Conservation (phyloP, 768 basidiomycete species). For the Hericium alpestre region DNA sequence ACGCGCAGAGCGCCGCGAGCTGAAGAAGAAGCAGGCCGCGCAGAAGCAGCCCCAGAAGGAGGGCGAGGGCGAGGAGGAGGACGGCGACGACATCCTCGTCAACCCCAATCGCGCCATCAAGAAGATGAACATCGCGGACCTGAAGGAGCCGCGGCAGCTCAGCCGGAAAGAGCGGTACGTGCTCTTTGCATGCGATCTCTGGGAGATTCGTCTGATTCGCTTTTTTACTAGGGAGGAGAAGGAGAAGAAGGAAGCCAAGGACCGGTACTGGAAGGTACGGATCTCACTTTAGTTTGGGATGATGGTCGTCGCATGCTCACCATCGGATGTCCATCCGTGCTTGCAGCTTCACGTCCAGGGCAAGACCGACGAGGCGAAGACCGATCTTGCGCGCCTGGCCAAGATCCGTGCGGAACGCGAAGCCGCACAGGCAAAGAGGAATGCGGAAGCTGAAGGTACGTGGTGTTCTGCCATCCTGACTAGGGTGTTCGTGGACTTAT, state of each 20-base stretch:
- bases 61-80: slow-evolving; percentile 38
- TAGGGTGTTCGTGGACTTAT: neutral
- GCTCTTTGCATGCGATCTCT: neutral
- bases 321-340: neutral
- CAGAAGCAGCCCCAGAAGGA: slow-evolving; percentile 32
- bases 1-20: slow-evolving; percentile 61
- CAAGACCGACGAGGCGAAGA: slow-evolving; percentile 85
- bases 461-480: neutral
- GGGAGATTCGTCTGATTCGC: neutral
- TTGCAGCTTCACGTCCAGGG: slow-evolving; percentile 60
- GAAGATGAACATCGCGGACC: slow-evolving; percentile 67
- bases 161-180: slow-evolving; percentile 55
- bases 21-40: slow-evolving; percentile 66
- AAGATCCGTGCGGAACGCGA: slow-evolving; percentile 85
- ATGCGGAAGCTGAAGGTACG: slow-evolving; percentile 79
- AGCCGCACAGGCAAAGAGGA: slow-evolving; percentile 74
- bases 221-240: slow-evolving; percentile 64
- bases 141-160: slow-evolving; percentile 52
- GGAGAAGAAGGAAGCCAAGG: slow-evolving; percentile 84
- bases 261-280: slow-evolving; percentile 75
- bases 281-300: neutral
- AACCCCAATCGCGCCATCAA: slow-evolving; percentile 71
- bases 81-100: slow-evolving; percentile 59
- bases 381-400: slow-evolving; percentile 76
- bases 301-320: neutral